phyloP scores from a whole-genome alignment of 2,329 filamentous ascomycete species.

The Magnaporthiopsis rhizophila region DNA sequence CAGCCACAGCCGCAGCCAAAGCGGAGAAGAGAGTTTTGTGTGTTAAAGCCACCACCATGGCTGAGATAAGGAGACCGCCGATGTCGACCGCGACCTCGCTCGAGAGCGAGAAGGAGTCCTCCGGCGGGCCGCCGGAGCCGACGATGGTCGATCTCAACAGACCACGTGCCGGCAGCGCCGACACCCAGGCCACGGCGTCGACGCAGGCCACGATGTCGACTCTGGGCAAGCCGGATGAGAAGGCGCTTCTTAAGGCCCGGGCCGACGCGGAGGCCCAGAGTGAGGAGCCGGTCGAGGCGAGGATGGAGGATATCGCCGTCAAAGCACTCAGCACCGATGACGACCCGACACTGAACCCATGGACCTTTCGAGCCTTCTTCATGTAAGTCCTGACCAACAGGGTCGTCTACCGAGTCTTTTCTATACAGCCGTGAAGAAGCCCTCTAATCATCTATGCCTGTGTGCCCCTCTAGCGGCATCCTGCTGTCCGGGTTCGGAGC shows the following conservation, averaged over 20 bases:
- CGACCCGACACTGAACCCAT: conserved; percentile 15
- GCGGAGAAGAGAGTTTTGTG: background rate
- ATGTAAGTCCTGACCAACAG: conserved; percentile 2
- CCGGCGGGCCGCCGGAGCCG: background rate
- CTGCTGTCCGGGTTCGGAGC: conserved; percentile 27
- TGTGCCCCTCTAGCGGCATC: conserved; percentile 14
- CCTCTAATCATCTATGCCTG: conserved; percentile 4
- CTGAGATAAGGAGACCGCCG: background rate
- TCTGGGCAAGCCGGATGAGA: background rate
- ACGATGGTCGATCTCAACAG: background rate
- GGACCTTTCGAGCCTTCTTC: conserved; percentile 14
- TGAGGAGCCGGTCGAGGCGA: conserved; percentile 3
- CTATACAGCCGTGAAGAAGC: too few species aligned
- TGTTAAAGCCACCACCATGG: background rate
- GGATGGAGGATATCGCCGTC: conserved; percentile 12
- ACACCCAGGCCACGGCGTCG: background rate
- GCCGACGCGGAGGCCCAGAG: conserved; percentile 7
- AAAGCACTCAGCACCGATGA: conserved; percentile 16
- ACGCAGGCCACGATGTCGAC: background rate
- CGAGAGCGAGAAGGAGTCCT: background rate
- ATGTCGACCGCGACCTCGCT: background rate
- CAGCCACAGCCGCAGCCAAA: background rate
- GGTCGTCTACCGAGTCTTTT: background rate
- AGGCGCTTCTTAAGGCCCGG: background rate
- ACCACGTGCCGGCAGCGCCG: background rate